Evolutionary conservation across 495 filamentous ascomycete species (phyloP).

Genomic region (Penicillium ucsense): DNA sequence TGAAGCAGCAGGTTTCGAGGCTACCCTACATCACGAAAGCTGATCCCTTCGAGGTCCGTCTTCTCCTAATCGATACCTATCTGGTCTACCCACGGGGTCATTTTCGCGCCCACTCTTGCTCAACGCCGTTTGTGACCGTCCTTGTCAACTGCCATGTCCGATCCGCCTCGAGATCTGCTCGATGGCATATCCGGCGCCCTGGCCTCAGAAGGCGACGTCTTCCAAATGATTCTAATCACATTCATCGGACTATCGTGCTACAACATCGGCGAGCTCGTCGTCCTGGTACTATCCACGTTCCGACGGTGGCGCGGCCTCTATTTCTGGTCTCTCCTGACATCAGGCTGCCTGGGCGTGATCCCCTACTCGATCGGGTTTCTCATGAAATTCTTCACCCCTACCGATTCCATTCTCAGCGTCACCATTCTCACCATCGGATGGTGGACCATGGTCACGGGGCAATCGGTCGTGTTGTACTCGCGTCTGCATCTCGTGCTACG

Average conservation of each 20-base stretch:
- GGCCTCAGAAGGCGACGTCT: constrained; percentile 12
- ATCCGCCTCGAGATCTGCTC: constrained; percentile 15
- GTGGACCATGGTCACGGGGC: constrained; percentile 46
- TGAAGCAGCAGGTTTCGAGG: too few species aligned
- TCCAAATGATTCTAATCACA: constrained; percentile 29
- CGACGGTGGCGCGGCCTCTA: constrained; percentile 43
- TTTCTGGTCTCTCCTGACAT: constrained; percentile 43
- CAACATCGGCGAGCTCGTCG: constrained; percentile 39
- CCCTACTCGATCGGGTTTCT: constrained; percentile 44
- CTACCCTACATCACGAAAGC: too few species aligned
- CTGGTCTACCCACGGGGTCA: too few species aligned
- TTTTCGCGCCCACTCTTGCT: too few species aligned
- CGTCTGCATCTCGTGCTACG: constrained; percentile 41
- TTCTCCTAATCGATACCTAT: too few species aligned
- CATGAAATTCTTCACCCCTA: constrained; percentile 38
- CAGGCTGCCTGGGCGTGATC: constrained; percentile 33
- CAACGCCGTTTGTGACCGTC: too few species aligned
- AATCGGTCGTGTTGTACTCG: constrained; percentile 43
- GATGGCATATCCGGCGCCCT: constrained; percentile 32
- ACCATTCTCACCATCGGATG: constrained; percentile 41
- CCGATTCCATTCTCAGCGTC: constrained; percentile 27
- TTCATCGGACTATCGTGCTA: constrained; percentile 42
- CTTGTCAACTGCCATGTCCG: constrained; percentile 7
- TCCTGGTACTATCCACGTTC: constrained; percentile 42
- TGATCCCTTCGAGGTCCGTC: too few species aligned